Evolutionary conservation across 2,329 filamentous ascomycete genomes (phyloP), one percentile per base, ranked within the genome.

Genomic region (Pezicula carpinea): DNA sequence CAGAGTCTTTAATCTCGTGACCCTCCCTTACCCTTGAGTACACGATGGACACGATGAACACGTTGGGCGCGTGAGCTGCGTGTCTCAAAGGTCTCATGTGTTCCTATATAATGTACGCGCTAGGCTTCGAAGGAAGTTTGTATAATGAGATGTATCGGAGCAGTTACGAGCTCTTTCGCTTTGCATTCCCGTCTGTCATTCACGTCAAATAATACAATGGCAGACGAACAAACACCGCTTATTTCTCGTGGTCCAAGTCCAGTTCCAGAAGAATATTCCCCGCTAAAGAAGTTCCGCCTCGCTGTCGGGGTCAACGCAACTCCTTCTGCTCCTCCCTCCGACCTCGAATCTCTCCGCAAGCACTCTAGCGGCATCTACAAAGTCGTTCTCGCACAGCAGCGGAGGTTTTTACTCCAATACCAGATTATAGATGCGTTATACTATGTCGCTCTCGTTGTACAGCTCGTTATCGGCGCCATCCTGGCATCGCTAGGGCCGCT

Each of bases 401-500:
- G 56, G 7, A 51, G 49, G 26, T 67, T 65, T 47, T 50, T 43
- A 1, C 39, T 60, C n/a, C 64, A 67, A 46, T 69, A 68, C 52
- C 56, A 56, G 1, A 11, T 65, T 1, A 56, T 72, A 8, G 65
- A 64, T 32, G 46, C 57, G 0, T 40, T 73, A 8, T 61, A 76
- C 33, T 74, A 75, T 54, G 17, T 61, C 1, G 65, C 66, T 32
- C 69, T 76, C 51, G 63, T 74, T 33, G 53, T 62, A 1, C 73
- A 77, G 51, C 67, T 77, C 36, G 57, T 76, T 33, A 66, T 75
- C 39, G 73, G 71, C 3, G 74, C 74, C 0, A 64, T 64, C 0
- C 62, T 78, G 11, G 75, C 74, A 1, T 67, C 70, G 0, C 61
- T 77, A 7, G 73, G 74, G 0, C 66, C 74, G 0, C 58, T 60